Evolutionary conservation across 2,329 filamentous ascomycete species (phyloP).

Genomic region (Trichoderma endophyticum): DNA sequence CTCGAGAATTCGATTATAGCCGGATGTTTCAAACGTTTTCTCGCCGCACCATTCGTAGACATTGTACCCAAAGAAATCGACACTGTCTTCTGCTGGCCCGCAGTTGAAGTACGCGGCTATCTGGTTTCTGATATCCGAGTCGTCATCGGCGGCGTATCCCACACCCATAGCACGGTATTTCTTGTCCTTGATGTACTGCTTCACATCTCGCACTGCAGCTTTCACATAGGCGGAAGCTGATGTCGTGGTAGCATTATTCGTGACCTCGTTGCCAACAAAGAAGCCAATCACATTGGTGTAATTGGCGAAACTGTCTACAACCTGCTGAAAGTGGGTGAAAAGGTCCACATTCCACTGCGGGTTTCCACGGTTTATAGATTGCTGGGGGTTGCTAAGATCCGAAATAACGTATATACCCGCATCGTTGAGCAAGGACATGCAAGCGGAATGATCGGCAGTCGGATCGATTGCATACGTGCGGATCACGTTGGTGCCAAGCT

Average conservation of each 20-base stretch:
- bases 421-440: slow-evolving; percentile 78
- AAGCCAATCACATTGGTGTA: slow-evolving; percentile 95
- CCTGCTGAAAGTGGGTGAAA: slow-evolving; percentile 75
- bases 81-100: slow-evolving; percentile 59
- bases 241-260: slow-evolving; percentile 86
- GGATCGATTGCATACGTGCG: slow-evolving; percentile 94
- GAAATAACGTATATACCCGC: slow-evolving; percentile 94
- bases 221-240: slow-evolving; percentile 91
- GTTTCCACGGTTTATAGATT: slow-evolving; percentile 80
- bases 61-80: slow-evolving; percentile 99
- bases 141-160: slow-evolving; percentile 95
- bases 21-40: slow-evolving; percentile 71
- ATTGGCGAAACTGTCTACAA: slow-evolving; percentile 75
- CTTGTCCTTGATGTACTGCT: slow-evolving; percentile 84
- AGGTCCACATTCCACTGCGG: slow-evolving; percentile 79
- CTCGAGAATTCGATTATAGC: slow-evolving; percentile 75
- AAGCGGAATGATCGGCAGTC: slow-evolving; percentile 69
- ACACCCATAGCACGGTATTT: slow-evolving; percentile 78
- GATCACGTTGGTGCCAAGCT: slow-evolving; percentile 86
- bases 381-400: slow-evolving; percentile 76
- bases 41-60: slow-evolving; percentile 99
- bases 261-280: slow-evolving; percentile 98
- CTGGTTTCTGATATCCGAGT: slow-evolving; percentile 73
- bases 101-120: slow-evolving; percentile 96
- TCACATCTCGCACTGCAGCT: slow-evolving; percentile 93